Conservation (phyloP, 2,329 filamentous ascomycete species). For the Talaromyces sp. region DNA sequence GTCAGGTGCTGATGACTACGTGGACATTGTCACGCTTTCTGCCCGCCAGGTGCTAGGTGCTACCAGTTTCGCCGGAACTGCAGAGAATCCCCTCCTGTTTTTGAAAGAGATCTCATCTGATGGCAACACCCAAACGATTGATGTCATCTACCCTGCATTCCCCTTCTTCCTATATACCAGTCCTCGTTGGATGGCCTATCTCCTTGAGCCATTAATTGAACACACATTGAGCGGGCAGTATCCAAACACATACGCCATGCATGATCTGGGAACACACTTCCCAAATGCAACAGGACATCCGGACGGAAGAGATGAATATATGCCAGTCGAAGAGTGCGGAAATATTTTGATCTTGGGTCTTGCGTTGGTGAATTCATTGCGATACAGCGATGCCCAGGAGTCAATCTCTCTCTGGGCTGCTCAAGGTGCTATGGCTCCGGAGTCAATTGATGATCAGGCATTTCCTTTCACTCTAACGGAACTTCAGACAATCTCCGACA, state of each 20-base stretch:
- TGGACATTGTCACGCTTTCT: slow-evolving; percentile 72
- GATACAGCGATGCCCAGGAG: slow-evolving; percentile 56
- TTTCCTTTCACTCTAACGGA: slow-evolving; percentile 49
- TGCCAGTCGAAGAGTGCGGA: slow-evolving; percentile 60
- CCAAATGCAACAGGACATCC: slow-evolving; percentile 56
- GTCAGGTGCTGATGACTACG: slow-evolving; percentile 71
- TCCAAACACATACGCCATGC: slow-evolving; percentile 62
- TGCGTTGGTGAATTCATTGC: slow-evolving; percentile 70
- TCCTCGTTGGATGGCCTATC: slow-evolving; percentile 73
- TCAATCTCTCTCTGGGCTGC: slow-evolving; percentile 59
- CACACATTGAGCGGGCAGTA: slow-evolving; percentile 80
- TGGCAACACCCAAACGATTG: slow-evolving; percentile 80
- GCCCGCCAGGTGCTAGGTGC: slow-evolving; percentile 78
- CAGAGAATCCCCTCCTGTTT: slow-evolving; percentile 69
- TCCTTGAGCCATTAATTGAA: slow-evolving; percentile 75
- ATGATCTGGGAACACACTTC: slow-evolving; percentile 53
- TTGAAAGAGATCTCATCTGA: slow-evolving; percentile 84
- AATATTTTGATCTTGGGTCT: slow-evolving; percentile 81
- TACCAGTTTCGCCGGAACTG: slow-evolving; percentile 69
- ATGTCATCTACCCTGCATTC: slow-evolving; percentile 83
- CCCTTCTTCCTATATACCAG: slow-evolving; percentile 86
- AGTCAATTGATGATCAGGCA: slow-evolving; percentile 24
- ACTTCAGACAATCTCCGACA: slow-evolving; percentile 49
- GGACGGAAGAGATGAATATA: slow-evolving; percentile 53
- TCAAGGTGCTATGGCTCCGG: slow-evolving; percentile 28